Evolutionary conservation across 768 basidiomycete genomes (phyloP), one percentile per base, ranked within the genome.

Genomic region (Cystofilobasidium macerans): DNA sequence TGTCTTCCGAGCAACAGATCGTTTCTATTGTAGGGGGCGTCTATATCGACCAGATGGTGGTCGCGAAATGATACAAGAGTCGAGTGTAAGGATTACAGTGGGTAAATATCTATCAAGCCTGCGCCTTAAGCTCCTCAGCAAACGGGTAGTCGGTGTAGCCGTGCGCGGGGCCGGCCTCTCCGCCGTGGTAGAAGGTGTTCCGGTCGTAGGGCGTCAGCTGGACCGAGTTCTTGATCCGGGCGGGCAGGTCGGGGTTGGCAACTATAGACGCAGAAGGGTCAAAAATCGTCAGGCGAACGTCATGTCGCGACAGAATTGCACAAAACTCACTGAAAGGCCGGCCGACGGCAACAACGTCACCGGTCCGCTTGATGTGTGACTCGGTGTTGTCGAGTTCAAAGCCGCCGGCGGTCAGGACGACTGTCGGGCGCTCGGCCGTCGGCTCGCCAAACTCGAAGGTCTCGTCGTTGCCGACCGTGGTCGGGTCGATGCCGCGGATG

Each of bases 131-230:
- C 65, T 66, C 33, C 32, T 51, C 47, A 16, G 53, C 65, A 8
- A 42, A 18, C 12, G 61, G 62, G 54, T 65, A 68, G 48, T 72
- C 71, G 61, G 48, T 66, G 62, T 72, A 72, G 22, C 71, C 71
- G 35, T 33, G 18, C 13, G 7, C 42, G 42, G 42, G 42, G 42
- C 42, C 42, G 42, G 42, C 42, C 30, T 54, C 54, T 16, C 68
- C 57, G 14, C 67, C 71, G n/a, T 54, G 53, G 65, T 70, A 70
- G 60, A 72, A 72, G 1, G 71, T 72, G 40, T 47, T 28, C 48
- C 71, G 63, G 57, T 72, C 59, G 69, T 70, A 72, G 24, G 53
- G 36, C 43, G 47, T 54, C 14, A 68, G 33, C 11, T 62, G 57
- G 43, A 69, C 35, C n/a, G 48, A 43, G 30, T 40, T 30, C 51